phyloP scores from a whole-genome alignment of 306 rosid genomes.

The Pyrus betulifolia region DNA sequence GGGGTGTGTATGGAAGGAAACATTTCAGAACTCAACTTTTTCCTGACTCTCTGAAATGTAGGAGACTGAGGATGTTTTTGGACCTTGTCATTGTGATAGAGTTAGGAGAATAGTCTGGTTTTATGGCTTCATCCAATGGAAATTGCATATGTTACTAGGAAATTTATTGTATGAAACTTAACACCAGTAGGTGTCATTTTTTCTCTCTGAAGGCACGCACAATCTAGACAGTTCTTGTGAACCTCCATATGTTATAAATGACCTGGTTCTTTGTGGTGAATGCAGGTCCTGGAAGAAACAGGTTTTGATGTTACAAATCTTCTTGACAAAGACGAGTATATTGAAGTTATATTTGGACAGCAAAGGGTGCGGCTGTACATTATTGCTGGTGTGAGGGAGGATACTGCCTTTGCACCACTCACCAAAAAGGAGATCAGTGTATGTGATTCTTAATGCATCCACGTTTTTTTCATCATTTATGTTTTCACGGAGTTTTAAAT shows the following conservation, averaged over 20 bases:
- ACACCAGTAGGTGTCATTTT: background rate
- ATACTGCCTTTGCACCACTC: conserved; percentile 82
- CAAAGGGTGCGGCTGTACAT: conserved; percentile 95
- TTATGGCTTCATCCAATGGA: background rate
- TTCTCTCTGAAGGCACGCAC: background rate
- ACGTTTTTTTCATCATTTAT: background rate
- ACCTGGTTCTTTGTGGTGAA: conserved; percentile 19
- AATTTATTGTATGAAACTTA: background rate
- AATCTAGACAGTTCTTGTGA: background rate
- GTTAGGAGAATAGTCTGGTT: background rate
- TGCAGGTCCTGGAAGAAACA: conserved; percentile 92
- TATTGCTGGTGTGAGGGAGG: conserved; percentile 86
- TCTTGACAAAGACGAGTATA: conserved; percentile 64
- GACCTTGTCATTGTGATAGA: background rate
- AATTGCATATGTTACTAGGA: background rate
- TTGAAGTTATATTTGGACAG: conserved; percentile 78
- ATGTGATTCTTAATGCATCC: conserved; percentile 27
- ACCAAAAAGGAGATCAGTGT: conserved; percentile 99
- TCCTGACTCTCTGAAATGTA: background rate
- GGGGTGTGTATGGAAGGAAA: background rate
- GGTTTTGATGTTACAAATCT: conserved; percentile 78
- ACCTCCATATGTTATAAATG: background rate
- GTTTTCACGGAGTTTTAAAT: background rate
- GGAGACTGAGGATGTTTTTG: background rate
- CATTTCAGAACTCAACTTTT: background rate